Conservation (phyloP, 2,329 filamentous ascomycete genomes). For the Talaromyces sp. region DNA sequence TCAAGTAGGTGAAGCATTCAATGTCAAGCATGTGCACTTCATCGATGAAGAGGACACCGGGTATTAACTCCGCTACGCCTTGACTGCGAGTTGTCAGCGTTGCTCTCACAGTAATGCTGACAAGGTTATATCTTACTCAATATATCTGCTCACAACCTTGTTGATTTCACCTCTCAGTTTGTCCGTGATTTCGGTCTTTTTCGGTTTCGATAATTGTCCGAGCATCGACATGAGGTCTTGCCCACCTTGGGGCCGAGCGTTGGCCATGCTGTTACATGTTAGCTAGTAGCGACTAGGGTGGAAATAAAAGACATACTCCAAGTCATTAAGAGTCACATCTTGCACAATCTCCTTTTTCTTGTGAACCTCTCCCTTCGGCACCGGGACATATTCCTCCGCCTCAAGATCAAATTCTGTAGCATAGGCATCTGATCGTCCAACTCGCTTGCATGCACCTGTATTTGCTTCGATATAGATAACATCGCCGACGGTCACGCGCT, state of each 20-base stretch:
- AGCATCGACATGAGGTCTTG: constrained; percentile 99
- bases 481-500: constrained; percentile 91
- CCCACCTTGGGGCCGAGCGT: constrained; percentile 89
- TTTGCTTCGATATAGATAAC: constrained; percentile 99
- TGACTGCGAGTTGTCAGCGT: constrained; percentile 46
- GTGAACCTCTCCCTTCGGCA: constrained; percentile 97
- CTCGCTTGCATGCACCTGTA: constrained; percentile 95
- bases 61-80: constrained; percentile 95
- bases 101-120: background rate
- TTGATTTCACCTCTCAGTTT: constrained; percentile 95
- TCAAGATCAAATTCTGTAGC: constrained; percentile 98
- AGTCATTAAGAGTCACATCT: constrained; percentile 93
- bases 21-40: constrained; percentile 99
- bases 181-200: constrained; percentile 99
- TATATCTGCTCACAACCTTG: constrained; percentile 98
- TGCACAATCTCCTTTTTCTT: constrained; percentile 99
- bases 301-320: constrained; percentile 53
- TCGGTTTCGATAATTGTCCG: constrained; percentile 99
- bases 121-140: constrained; percentile 54
- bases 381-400: constrained; percentile 97
- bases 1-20: constrained; percentile 98
- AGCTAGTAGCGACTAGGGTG: background rate
- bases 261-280: constrained; percentile 60
- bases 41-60: constrained; percentile 96
- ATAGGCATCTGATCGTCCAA: constrained; percentile 93